phyloP scores from a whole-genome alignment of 2,329 filamentous ascomycete species.

The Coleophoma crateriformis region DNA sequence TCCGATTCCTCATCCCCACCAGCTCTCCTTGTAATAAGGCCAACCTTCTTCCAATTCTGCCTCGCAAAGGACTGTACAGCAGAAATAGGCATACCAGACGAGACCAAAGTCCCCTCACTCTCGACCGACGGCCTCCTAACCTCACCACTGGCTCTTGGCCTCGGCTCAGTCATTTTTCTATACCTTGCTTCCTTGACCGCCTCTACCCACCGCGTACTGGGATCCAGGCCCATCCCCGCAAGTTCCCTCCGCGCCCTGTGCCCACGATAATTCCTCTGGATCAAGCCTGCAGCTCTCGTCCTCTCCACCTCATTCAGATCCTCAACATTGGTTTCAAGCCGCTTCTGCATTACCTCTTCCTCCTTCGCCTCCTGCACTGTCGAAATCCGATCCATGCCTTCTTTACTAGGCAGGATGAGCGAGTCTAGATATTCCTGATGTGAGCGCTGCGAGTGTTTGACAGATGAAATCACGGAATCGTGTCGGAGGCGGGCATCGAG shows the following conservation, averaged over 20 bases:
- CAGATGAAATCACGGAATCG: constrained; percentile 12
- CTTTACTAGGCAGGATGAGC: constrained; percentile 15
- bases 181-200: constrained; percentile 52
- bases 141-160: constrained; percentile 17
- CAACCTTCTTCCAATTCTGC: constrained; percentile 70
- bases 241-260: constrained; percentile 69
- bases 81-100: neutral
- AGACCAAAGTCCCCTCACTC: neutral
- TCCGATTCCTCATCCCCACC: constrained; percentile 55
- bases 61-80: constrained; percentile 36
- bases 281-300: constrained; percentile 46
- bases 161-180: constrained; percentile 41
- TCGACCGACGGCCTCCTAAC: constrained; percentile 5
- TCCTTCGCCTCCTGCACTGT: constrained; percentile 37
- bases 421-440: constrained; percentile 26
- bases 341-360: constrained; percentile 17
- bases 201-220: constrained; percentile 28
- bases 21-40: constrained; percentile 65
- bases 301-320: constrained; percentile 38
- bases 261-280: constrained; percentile 71
- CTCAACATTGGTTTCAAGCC: constrained; percentile 22
- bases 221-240: constrained; percentile 54
- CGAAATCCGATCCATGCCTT: constrained; percentile 43
- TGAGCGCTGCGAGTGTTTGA: constrained; percentile 9
- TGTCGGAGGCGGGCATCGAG: constrained; percentile 3